These are phyloP conservation scores for Cucurbitaria berberidis DNA, from an alignment of 2,329 filamentous ascomycete species.

Conservation along the genomic window DNA sequence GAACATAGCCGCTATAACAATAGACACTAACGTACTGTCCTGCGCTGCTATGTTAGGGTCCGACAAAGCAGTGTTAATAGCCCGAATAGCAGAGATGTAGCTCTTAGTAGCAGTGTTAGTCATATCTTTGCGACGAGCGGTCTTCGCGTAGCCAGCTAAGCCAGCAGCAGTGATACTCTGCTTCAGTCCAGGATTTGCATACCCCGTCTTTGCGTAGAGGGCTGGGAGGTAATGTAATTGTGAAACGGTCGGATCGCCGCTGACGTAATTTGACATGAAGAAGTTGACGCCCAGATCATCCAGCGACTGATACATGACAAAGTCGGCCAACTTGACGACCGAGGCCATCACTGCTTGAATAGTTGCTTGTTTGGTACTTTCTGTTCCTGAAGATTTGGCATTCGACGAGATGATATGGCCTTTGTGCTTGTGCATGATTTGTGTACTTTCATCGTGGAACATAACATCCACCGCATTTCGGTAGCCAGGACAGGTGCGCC, in stretches of 20 bases:
- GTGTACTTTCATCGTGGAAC: slow-evolving; percentile 36
- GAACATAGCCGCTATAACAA: slow-evolving; percentile 36
- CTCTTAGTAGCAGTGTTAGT: slow-evolving; percentile 21
- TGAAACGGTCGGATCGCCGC: slow-evolving; percentile 24
- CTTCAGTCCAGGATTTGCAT: slow-evolving; percentile 18
- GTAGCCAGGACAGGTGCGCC: slow-evolving; percentile 36
- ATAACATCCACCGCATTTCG: slow-evolving; percentile 35
- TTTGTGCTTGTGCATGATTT: slow-evolving; percentile 26
- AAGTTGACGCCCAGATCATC: slow-evolving; percentile 36
- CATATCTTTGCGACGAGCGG: slow-evolving; percentile 19
- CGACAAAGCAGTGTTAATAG: slow-evolving; percentile 28
- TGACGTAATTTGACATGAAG: slow-evolving; percentile 39
- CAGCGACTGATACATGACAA: slow-evolving; percentile 30
- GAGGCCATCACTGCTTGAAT: not conserved
- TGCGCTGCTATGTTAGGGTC: slow-evolving; percentile 11
- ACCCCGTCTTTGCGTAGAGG: slow-evolving; percentile 25
- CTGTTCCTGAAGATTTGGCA: not conserved
- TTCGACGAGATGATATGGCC: not conserved
- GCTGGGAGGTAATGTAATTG: slow-evolving; percentile 34
- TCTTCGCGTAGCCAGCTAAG: slow-evolving; percentile 31
- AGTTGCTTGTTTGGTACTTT: not conserved
- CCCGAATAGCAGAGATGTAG: slow-evolving; percentile 30
- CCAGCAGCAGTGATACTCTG: slow-evolving; percentile 33
- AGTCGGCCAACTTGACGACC: slow-evolving; percentile 22
- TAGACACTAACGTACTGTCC: slow-evolving; percentile 32